These are phyloP conservation scores for Cryptococcus sp. DNA, from an alignment of 1,284 basidiomycete genomes.

Conservation along the genomic window DNA sequence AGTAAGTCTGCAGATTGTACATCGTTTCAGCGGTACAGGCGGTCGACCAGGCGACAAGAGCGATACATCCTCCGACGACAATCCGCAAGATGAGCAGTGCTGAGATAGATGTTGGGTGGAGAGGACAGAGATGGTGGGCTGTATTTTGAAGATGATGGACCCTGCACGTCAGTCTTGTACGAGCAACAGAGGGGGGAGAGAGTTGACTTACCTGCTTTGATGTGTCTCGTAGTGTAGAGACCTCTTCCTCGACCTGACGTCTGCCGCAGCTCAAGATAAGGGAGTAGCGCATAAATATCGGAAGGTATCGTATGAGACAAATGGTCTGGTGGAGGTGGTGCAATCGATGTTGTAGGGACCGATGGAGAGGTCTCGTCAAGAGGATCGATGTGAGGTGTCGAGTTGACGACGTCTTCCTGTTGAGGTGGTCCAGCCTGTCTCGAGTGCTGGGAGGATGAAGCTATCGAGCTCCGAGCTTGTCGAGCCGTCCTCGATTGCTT, in stretches of 20 bases:
- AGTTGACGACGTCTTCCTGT: not conserved
- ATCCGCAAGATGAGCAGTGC: constrained; percentile 65
- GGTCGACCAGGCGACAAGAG: not conserved
- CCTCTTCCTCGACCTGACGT: not conserved
- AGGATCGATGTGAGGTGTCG: not conserved
- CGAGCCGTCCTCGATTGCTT: not conserved
- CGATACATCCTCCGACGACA: constrained; percentile 30
- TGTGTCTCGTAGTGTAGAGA: not conserved
- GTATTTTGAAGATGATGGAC: constrained; percentile 53
- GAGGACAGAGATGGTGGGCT: constrained; percentile 61
- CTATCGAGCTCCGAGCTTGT: not conserved
- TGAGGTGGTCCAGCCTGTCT: not conserved
- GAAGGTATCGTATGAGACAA: not conserved
- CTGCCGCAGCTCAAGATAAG: not conserved
- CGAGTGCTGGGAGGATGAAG: too few species aligned
- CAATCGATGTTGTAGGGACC: not conserved
- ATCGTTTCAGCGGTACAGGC: constrained; percentile 51
- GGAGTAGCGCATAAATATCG: not conserved
- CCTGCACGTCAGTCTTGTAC: constrained; percentile 50
- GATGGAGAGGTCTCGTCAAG: not conserved
- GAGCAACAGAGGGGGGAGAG: not conserved
- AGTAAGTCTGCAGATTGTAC: constrained; percentile 61
- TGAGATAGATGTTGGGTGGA: constrained; percentile 58
- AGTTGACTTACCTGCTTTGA: not conserved
- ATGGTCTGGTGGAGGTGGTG: not conserved